Evolutionary conservation across 1,284 basidiomycete genomes (phyloP), one percentile per base, ranked within the genome.

Genomic region (Athelia sp.): DNA sequence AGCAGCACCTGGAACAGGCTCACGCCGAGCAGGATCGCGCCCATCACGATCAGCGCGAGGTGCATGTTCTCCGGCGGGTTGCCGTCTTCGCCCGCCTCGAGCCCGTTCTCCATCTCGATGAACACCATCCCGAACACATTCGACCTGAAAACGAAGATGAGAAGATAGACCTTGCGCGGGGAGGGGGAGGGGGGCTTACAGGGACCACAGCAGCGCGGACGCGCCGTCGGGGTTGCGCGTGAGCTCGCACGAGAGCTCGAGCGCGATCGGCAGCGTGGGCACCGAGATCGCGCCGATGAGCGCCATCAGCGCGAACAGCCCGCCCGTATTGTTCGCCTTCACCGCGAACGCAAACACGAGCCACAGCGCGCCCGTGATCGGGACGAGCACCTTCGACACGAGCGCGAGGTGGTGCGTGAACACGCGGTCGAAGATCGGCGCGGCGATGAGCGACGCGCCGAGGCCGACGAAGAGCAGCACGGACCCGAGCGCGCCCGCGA

Each of bases 331-430:
- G 55, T 82, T 58, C 4, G 77, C 78, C 52, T 73, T 76, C 24
- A 84, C 88, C 44, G 83, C 87, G 87, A 87, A 91, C 36, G 91
- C 83, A 11, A 91, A 66, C 11, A 79, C 78, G 18, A 90, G 64
- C 86, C 88, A 91, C 18, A 71, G 72, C 1, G 60, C 72, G 8
- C 73, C 81, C 9, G 86, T 68, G 46, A 82, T 59, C 2, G 88
- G 87, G 13, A 82, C 74, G 15, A 87, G 60, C 0, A 81, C 51
- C 51, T 86, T 87, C 48, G 73, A 58, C 1, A 79, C 78, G 6
- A 80, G 53, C 0, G 79, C 85, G 34, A 90, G 72, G 54, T 81
- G 81, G 53, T 81, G 74, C 1, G 87, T 89, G 51, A 91, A 78
- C 8, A 89, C 78, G 19, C 88, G 79, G 59, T 92, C 89, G 57